These are phyloP conservation scores for Carallia brachiata DNA, from an alignment of 345 rosid species.

Conservation along the genomic window DNA sequence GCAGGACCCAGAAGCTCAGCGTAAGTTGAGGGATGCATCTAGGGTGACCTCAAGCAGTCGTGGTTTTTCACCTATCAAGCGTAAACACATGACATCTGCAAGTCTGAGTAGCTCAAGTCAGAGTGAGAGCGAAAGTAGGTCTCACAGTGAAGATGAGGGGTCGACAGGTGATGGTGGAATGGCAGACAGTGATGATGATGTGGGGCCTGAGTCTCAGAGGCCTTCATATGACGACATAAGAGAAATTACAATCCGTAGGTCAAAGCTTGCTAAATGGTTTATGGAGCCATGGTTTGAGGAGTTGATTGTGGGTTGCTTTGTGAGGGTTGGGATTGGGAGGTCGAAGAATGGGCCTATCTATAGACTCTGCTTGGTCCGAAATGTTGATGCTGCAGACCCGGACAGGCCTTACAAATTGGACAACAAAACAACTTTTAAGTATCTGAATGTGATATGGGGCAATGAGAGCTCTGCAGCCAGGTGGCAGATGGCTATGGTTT, in stretches of 20 bases:
- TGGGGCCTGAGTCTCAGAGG: conserved; percentile 51
- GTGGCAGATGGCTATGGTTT: conserved; percentile 99
- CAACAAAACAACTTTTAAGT: conserved; percentile 77
- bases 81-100: conserved; percentile 53
- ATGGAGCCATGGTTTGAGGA: conserved; percentile 99
- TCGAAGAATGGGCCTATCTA: conserved; percentile 75
- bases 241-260: conserved; percentile 80
- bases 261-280: conserved; percentile 93
- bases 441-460: conserved; percentile 88
- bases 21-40: conserved; percentile 72
- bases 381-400: conserved; percentile 90
- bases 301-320: conserved; percentile 91
- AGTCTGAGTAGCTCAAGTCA: conserved; percentile 84
- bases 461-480: conserved; percentile 89
- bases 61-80: conserved; percentile 65
- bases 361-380: conserved; percentile 81
- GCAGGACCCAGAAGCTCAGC: conserved; percentile 87
- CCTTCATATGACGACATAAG: conserved; percentile 76
- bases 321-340: conserved; percentile 90
- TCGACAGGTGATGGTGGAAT: conserved; percentile 81
- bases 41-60: conserved; percentile 59
- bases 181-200: conserved; percentile 92
- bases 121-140: conserved; percentile 79
- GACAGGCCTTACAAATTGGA: conserved; percentile 77
- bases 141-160: conserved; percentile 85